Conservation (phyloP, 108 stramenopile genomes). For the Skeletonema marinoi region DNA sequence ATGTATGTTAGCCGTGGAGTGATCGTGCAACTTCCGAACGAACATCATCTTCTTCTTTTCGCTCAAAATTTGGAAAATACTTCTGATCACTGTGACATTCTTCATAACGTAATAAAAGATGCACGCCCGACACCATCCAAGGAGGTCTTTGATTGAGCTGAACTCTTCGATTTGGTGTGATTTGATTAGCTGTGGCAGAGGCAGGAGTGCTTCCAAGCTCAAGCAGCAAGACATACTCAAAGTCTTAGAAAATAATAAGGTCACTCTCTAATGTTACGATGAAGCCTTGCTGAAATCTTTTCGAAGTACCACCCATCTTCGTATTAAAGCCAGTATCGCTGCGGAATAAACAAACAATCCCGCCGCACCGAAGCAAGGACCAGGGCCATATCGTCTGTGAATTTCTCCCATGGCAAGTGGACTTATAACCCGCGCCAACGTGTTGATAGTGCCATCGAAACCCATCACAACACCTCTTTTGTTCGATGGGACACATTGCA, state of each 20-base stretch:
- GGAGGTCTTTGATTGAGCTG: too few species aligned
- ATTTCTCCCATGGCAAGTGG: slow-evolving; percentile 73
- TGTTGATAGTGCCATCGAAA: slow-evolving; percentile 75
- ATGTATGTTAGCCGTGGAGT: too few species aligned
- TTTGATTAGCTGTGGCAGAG: too few species aligned
- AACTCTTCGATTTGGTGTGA: too few species aligned
- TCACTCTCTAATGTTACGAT: not conserved
- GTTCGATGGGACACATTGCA: slow-evolving; percentile 74
- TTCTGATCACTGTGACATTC: too few species aligned
- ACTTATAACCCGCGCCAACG: slow-evolving; percentile 61
- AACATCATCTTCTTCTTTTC: not conserved
- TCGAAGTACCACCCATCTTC: slow-evolving; percentile 59
- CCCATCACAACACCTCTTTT: slow-evolving; percentile 74
- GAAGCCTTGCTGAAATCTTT: slow-evolving; percentile 15
- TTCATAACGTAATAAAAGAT: too few species aligned
- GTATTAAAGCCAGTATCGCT: slow-evolving; percentile 51
- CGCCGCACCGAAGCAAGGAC: slow-evolving; percentile 65
- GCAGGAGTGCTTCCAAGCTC: too few species aligned
- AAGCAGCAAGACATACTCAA: too few species aligned
- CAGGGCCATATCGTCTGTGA: slow-evolving; percentile 55
- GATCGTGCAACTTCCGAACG: not conserved
- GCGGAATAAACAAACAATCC: slow-evolving; percentile 49
- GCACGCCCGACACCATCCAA: too few species aligned
- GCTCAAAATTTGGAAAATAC: too few species aligned
- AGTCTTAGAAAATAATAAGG: too few species aligned